Conservation (phyloP, 257 asterid genomes). For the Agastache rugosa region DNA sequence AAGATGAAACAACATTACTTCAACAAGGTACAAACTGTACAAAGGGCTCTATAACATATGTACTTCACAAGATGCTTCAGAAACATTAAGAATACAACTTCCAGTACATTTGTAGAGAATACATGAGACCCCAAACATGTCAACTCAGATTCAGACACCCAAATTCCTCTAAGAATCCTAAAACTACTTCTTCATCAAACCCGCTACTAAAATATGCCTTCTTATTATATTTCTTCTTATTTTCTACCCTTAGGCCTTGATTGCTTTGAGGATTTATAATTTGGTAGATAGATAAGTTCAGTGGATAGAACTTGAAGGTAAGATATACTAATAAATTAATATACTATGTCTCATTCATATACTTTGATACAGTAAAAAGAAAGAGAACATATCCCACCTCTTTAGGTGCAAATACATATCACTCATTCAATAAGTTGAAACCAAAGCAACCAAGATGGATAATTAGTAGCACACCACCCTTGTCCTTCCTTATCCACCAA, state of each 20-base stretch:
- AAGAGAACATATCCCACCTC: background rate
- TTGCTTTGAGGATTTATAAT: background rate
- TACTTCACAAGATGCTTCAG: background rate
- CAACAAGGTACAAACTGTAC: constrained; percentile 1
- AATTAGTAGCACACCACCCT: background rate
- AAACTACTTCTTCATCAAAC: background rate
- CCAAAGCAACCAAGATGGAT: background rate
- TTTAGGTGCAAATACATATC: background rate
- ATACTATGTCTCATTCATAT: background rate
- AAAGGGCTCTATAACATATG: background rate
- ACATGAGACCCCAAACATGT: background rate
- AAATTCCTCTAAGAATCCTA: background rate
- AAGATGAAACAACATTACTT: background rate
- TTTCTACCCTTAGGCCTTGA: too few species aligned
- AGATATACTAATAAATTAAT: background rate
- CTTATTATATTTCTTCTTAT: too few species aligned
- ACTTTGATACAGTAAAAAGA: background rate
- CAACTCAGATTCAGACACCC: constrained; percentile 13
- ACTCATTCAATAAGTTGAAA: background rate
- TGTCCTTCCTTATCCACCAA: background rate
- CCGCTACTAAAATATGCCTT: background rate
- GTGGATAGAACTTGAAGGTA: background rate
- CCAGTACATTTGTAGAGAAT: background rate
- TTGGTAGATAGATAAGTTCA: background rate
- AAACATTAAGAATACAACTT: background rate